Base-by-base conservation (phyloP, 805 yeast genomes). In the Cyberlindnera petersonii region DNA sequence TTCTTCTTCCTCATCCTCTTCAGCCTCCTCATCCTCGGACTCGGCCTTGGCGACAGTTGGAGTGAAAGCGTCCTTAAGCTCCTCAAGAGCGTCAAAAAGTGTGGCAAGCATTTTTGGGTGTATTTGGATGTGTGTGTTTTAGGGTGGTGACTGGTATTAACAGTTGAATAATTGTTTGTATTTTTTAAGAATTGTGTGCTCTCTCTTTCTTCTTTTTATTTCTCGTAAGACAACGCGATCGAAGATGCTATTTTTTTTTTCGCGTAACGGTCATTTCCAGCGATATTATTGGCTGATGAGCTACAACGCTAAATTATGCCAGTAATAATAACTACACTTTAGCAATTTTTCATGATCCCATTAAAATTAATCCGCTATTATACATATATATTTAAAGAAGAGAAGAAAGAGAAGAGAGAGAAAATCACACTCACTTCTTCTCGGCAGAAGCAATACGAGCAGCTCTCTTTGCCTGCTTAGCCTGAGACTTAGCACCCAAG, bases 401-500 rank as follows among this genome's bases (percentile, higher is more conserved):
- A 6, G 19, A n/a, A n/a, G n/a, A n/a, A n/a, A n/a, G n/a, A n/a
- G n/a, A n/a, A n/a, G n/a, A n/a, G n/a, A n/a, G n/a, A n/a, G n/a
- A n/a, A n/a, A n/a, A n/a, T n/a, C n/a, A n/a, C 9, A 11, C 11
- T 41, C 41, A 48, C 40, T 48, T 48, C 35, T 52, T 44, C 37
- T 42, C 46, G 31, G 35, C 21, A 16, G 46, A 38, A 9, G 49
- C 44, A 18, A 42, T 39, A 31, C 34, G 22, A 20, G 49, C 48
- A n/a, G 51, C 44, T 48, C 50, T 55, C 48, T 55, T 55, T 16
- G 34, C 89, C 52, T 69, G 66, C 77, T 83, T 86, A 65, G 81
- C 93, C 63, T 77, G 78, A 64, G 97, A 87, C 79, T 91, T 93
- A 60, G 84, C 74, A 71, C 98, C 96, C 79, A 93, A 75, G 71